phyloP scores from a whole-genome alignment of 2,329 filamentous ascomycete species.

The Aspergillus piperis region DNA sequence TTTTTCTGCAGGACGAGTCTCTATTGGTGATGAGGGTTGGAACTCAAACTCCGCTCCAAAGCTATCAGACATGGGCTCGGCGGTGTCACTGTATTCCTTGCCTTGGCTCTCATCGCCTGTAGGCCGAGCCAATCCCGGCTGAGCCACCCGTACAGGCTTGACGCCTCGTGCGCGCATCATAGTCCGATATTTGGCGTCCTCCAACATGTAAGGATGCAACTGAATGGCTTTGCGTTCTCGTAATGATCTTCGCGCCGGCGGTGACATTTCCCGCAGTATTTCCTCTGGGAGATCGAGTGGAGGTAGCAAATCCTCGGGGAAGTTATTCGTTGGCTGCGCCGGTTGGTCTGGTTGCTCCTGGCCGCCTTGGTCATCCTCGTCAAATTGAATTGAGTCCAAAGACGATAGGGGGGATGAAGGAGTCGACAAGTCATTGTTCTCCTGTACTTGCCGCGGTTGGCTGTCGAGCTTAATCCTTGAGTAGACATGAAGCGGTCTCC shows the following conservation, averaged over 20 bases:
- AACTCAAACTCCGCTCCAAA: slow-evolving; percentile 33
- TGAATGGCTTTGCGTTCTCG: slow-evolving; percentile 52
- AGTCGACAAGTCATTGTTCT: slow-evolving; percentile 32
- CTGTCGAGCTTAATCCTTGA: slow-evolving; percentile 6
- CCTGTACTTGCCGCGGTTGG: slow-evolving; percentile 10
- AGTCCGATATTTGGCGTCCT: slow-evolving; percentile 47
- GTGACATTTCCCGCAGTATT: slow-evolving; percentile 27
- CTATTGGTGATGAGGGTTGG: slow-evolving; percentile 29
- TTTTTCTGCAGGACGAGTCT: slow-evolving; percentile 8
- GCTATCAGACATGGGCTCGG: slow-evolving; percentile 35
- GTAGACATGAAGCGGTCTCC: slow-evolving; percentile 13
- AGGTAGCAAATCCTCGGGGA: slow-evolving; percentile 20
- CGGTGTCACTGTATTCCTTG: slow-evolving; percentile 36
- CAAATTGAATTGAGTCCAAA: slow-evolving; percentile 23
- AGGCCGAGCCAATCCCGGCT: slow-evolving; percentile 16
- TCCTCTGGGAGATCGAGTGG: slow-evolving; percentile 31
- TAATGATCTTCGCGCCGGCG: slow-evolving; percentile 36
- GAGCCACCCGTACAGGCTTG: slow-evolving; percentile 42
- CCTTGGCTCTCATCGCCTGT: slow-evolving; percentile 34
- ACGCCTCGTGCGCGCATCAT: slow-evolving; percentile 46
- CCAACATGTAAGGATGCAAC: slow-evolving; percentile 50
- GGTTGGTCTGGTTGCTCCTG: not conserved
- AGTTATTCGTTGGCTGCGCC: slow-evolving; percentile 2
- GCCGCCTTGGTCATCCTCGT: slow-evolving; percentile 1
- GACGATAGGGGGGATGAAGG: slow-evolving; percentile 41